phyloP scores from a whole-genome alignment of 805 yeast genomes.

The Kockiozyma suomiensis region DNA sequence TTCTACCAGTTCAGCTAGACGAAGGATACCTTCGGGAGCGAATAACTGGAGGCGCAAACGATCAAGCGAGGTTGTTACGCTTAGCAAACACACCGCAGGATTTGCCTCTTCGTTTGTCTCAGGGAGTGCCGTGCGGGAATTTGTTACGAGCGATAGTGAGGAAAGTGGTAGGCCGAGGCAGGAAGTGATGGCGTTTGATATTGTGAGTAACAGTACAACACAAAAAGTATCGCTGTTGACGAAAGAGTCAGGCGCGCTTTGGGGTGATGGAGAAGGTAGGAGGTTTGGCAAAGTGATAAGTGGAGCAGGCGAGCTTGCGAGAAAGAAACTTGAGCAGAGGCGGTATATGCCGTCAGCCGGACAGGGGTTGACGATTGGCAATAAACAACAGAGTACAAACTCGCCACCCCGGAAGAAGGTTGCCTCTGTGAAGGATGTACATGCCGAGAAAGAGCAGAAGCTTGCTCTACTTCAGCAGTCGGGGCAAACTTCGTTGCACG shows the following conservation, averaged over 20 bases:
- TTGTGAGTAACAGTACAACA: background rate
- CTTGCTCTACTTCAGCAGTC: too few relatives aligned
- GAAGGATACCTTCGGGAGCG: background rate
- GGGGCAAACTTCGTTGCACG: too few relatives aligned
- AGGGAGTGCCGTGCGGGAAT: background rate
- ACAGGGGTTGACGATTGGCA: too few relatives aligned
- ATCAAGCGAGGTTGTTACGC: background rate
- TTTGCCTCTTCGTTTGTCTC: constrained; percentile 16
- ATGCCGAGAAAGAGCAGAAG: too few relatives aligned
- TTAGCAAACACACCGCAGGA: background rate
- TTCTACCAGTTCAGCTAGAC: background rate
- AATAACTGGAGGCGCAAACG: constrained; percentile 1
- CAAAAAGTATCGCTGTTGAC: background rate
- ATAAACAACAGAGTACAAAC: too few relatives aligned
- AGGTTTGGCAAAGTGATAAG: too few relatives aligned
- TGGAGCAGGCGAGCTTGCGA: background rate
- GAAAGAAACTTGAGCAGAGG: constrained; percentile 1
- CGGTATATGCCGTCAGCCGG: background rate
- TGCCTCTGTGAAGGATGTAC: too few relatives aligned
- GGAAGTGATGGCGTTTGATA: constrained; percentile 10
- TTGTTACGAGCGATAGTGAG: background rate
- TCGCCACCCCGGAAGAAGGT: background rate
- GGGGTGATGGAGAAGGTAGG: too few relatives aligned
- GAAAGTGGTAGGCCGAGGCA: background rate
- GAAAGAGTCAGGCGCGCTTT: background rate